Percentiles rank a stretch among this genome's conserved stretches.
Evolutionary conservation across 2,329 filamentous ascomycete species (phyloP).

Genomic region (Colletotrichum limetticola): DNA sequence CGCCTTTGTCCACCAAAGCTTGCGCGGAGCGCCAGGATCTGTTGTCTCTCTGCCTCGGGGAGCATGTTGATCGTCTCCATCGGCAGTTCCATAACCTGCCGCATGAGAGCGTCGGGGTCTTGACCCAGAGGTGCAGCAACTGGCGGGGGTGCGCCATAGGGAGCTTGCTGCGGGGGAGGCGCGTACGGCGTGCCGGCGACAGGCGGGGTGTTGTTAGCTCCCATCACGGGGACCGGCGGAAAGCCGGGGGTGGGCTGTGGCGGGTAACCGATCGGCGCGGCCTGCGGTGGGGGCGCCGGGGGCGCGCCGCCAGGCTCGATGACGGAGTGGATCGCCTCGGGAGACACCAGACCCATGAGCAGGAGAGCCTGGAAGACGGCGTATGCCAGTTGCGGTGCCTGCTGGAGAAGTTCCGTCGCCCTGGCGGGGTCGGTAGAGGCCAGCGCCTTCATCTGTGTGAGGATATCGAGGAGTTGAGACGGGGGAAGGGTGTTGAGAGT

Average conservation of each 20-base stretch:
- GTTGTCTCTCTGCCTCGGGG: slow-evolving; percentile 77
- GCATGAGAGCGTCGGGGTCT: slow-evolving; percentile 79
- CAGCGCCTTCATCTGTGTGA: slow-evolving; percentile 93
- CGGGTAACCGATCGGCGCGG: slow-evolving; percentile 33
- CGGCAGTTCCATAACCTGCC: slow-evolving; percentile 83
- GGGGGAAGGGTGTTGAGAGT: slow-evolving; percentile 89
- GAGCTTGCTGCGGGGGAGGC: slow-evolving; percentile 51
- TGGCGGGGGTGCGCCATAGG: slow-evolving; percentile 46
- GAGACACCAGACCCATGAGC: slow-evolving; percentile 91
- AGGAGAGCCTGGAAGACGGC: slow-evolving; percentile 95
- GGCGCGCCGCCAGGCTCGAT: slow-evolving; percentile 67
- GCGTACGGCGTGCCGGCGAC: slow-evolving; percentile 57
- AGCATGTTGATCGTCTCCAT: slow-evolving; percentile 84
- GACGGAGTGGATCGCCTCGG: slow-evolving; percentile 82
- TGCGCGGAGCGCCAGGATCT: slow-evolving; percentile 82
- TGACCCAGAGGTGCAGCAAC: slow-evolving; percentile 52
- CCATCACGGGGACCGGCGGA: slow-evolving; percentile 43
- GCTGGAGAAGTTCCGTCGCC: slow-evolving; percentile 85
- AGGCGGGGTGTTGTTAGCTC: slow-evolving; percentile 59
- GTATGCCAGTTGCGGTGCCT: slow-evolving; percentile 92
- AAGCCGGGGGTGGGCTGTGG: slow-evolving; percentile 45
- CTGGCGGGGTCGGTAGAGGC: slow-evolving; percentile 84
- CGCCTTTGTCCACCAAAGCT: slow-evolving; percentile 61
- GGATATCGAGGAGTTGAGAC: slow-evolving; percentile 89
- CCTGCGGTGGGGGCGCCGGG: slow-evolving; percentile 45